A percentile compares a stretch with the other conserved stretches of the same genome.
Evolutionary conservation across 768 basidiomycete species (phyloP).

Genomic region (Calocybe gangraenosa): DNA sequence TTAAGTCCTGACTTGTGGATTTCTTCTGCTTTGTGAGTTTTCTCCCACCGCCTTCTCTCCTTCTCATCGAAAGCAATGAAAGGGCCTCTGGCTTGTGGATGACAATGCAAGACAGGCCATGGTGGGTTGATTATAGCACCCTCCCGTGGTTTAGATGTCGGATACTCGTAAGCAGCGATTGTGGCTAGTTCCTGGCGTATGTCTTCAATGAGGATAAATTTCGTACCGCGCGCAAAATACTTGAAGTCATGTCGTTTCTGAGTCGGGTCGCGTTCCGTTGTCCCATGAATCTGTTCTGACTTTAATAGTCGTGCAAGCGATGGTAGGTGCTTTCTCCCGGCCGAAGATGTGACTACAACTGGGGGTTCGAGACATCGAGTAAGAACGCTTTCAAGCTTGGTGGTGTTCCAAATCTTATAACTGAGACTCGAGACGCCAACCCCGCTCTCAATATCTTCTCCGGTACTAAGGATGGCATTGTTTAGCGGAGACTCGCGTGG

Average conservation of each 20-base stretch:
- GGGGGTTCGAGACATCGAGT: constrained; percentile 53
- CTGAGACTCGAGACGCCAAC: constrained; percentile 62
- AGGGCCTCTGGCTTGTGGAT: constrained; percentile 68
- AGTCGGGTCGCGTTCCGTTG: constrained; percentile 86
- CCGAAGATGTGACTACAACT: constrained; percentile 21
- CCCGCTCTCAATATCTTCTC: constrained; percentile 10
- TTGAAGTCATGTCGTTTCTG: constrained; percentile 84
- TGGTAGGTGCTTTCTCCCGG: constrained; percentile 32
- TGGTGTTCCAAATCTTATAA: constrained; percentile 84
- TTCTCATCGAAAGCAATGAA: constrained; percentile 73
- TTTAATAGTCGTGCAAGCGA: constrained; percentile 63
- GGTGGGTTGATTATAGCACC: constrained; percentile 44
- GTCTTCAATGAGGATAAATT: constrained; percentile 92
- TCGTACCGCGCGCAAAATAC: constrained; percentile 75
- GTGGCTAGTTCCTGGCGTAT: constrained; percentile 79
- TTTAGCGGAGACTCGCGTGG: neutral
- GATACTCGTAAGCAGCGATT: constrained; percentile 81
- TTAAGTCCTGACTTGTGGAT: constrained; percentile 38
- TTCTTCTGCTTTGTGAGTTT: constrained; percentile 41
- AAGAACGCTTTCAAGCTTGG: constrained; percentile 69
- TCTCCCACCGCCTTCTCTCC: constrained; percentile 67
- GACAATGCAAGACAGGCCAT: constrained; percentile 85
- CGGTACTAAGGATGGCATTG: constrained; percentile 3
- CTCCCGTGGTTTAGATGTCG: constrained; percentile 46
- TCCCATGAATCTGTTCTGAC: constrained; percentile 83